Evolutionary conservation across 257 asterid genomes (phyloP).

Genomic region (Solanum gracilifrons): DNA sequence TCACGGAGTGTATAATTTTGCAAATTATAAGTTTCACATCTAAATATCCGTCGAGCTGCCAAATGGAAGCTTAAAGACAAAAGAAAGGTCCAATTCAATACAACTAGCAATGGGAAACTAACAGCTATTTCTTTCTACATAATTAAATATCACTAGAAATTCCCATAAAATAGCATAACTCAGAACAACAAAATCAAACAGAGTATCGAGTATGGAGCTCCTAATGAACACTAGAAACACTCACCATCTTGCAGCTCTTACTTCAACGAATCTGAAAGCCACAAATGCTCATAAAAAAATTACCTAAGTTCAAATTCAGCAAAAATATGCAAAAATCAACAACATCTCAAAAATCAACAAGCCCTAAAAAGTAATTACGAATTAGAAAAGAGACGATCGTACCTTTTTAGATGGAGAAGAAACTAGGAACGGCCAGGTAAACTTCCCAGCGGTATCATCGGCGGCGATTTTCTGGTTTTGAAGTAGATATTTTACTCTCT

Average conservation of each 20-base stretch:
- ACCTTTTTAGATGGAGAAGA: background rate
- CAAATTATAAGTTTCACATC: background rate
- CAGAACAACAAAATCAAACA: background rate
- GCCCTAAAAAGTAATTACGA: background rate
- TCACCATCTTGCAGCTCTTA: slow-evolving; percentile 41
- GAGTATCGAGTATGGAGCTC: background rate
- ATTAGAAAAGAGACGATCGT: background rate
- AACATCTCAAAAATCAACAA: background rate
- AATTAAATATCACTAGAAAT: background rate
- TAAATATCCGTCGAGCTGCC: background rate
- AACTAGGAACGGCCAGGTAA: background rate
- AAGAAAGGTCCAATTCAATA: background rate
- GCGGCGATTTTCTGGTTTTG: background rate
- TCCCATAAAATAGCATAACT: background rate
- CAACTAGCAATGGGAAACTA: background rate
- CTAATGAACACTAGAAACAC: background rate
- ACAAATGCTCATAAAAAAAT: slow-evolving; percentile 3
- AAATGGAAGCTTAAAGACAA: background rate
- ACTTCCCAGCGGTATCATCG: slow-evolving; percentile 16
- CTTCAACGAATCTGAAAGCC: slow-evolving; percentile 4
- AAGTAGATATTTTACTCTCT: background rate
- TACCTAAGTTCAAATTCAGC: slow-evolving; percentile 15
- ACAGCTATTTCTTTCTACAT: background rate
- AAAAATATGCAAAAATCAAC: background rate
- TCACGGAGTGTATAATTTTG: background rate